These are phyloP conservation scores for Jackrogersella multiformis DNA, from an alignment of 495 filamentous ascomycete genomes.

Conservation along the genomic window DNA sequence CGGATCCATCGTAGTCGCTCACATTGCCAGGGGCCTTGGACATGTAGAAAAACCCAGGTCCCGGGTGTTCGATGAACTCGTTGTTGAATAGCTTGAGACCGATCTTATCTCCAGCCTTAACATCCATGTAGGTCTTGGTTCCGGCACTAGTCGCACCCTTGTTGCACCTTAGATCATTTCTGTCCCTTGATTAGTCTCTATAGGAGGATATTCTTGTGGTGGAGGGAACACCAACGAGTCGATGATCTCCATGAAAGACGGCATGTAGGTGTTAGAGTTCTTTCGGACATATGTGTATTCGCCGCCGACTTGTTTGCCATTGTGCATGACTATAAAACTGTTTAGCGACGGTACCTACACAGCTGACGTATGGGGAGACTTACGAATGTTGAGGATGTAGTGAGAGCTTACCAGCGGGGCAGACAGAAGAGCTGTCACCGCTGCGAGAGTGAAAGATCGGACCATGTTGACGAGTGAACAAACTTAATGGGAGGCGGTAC, in stretches of 20 bases:
- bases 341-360: slow-evolving; percentile 25
- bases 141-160: slow-evolving; percentile 48
- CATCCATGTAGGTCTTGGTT: slow-evolving; percentile 45
- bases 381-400: slow-evolving; percentile 54
- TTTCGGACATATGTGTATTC: slow-evolving; percentile 54
- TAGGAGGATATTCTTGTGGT: neutral
- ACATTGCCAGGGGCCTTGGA: slow-evolving; percentile 57
- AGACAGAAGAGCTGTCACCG: slow-evolving; percentile 37
- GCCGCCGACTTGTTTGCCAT: slow-evolving; percentile 49
- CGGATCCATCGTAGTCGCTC: slow-evolving; percentile 57
- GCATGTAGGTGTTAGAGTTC: slow-evolving; percentile 54
- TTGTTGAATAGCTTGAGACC: slow-evolving; percentile 58
- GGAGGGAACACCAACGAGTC: slow-evolving; percentile 30
- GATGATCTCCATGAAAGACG: slow-evolving; percentile 53
- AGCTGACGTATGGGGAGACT: slow-evolving; percentile 9
- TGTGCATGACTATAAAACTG: slow-evolving; percentile 44
- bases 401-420: slow-evolving; percentile 46
- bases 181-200: slow-evolving; percentile 16
- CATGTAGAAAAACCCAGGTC: slow-evolving; percentile 58
- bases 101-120: slow-evolving; percentile 58
- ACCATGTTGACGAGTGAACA: slow-evolving; percentile 40
- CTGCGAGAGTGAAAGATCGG: slow-evolving; percentile 42
- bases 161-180: slow-evolving; percentile 60
- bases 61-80: slow-evolving; percentile 58
- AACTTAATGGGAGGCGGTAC: neutral